These are phyloP conservation scores for Trypanosoma mega DNA, from an alignment of 208 protist genomes.

Conservation along the genomic window DNA sequence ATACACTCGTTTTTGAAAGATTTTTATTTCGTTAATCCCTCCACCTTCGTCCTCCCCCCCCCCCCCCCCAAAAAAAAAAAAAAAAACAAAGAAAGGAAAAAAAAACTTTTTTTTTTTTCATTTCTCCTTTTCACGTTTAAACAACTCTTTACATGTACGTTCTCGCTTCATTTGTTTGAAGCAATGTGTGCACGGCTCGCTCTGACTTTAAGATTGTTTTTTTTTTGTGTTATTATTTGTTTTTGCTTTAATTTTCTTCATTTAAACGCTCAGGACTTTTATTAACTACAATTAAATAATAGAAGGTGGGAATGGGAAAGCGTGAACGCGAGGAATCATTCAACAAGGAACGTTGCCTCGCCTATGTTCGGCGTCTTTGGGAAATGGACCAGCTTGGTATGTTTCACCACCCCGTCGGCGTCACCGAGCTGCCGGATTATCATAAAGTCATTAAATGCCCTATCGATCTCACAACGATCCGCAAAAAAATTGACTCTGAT, in stretches of 20 bases:
- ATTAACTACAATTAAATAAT: constrained; percentile 26
- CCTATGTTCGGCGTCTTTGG: constrained; percentile 71
- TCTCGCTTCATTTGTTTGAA: no score
- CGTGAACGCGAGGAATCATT: constrained; percentile 30
- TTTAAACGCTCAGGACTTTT: background rate
- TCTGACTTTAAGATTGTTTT: background rate
- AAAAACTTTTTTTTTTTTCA: no score
- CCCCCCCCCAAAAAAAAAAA: no score
- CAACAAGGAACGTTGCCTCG: constrained; percentile 57
- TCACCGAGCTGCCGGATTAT: constrained; percentile 76
- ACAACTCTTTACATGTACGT: no score
- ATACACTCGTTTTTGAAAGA: no score
- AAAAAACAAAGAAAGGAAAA: no score
- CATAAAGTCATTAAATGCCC: constrained; percentile 56
- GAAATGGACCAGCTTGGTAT: constrained; percentile 75
- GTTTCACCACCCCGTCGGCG: constrained; percentile 87
- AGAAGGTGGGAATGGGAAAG: constrained; percentile 35
- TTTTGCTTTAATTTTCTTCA: constrained; percentile 15
- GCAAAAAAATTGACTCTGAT: constrained; percentile 51
- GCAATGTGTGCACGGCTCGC: no score
- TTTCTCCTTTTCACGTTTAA: no score
- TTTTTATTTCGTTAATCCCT: no score
- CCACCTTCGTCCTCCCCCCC: no score
- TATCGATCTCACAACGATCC: constrained; percentile 84
- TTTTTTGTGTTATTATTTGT: constrained; percentile 4